Evolutionary conservation across 106 monocot genomes (phyloP).

Genomic region (Allium sativum): DNA sequence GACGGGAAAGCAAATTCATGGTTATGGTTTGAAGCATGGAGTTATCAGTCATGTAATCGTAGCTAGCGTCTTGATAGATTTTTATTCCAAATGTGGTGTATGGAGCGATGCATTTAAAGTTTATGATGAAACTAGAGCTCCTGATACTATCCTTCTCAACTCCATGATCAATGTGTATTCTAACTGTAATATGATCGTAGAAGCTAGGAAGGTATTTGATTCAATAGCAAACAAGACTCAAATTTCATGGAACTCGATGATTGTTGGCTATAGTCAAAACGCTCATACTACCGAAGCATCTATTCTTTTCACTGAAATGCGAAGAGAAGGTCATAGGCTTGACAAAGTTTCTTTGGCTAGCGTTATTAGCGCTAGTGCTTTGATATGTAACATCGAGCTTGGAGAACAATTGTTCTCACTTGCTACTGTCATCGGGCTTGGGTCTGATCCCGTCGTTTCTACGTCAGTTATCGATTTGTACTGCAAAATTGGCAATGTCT

Average conservation of each 20-base stretch:
- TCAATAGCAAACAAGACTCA: slow-evolving; percentile 32
- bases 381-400: slow-evolving; percentile 21
- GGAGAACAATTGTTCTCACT: slow-evolving; percentile 59
- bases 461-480: slow-evolving; percentile 73
- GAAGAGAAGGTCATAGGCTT: slow-evolving; percentile 13
- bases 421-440: slow-evolving; percentile 26
- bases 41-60: slow-evolving; percentile 23
- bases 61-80: slow-evolving; percentile 45
- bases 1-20: slow-evolving; percentile 39
- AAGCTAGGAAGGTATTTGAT: slow-evolving; percentile 43
- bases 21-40: slow-evolving; percentile 30
- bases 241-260: slow-evolving; percentile 89
- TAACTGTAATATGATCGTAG: slow-evolving; percentile 33
- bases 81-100: slow-evolving; percentile 45
- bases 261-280: slow-evolving; percentile 64
- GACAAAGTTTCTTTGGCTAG: slow-evolving; percentile 59
- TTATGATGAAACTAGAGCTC: slow-evolving; percentile 27
- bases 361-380: slow-evolving; percentile 45
- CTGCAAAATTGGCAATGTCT: slow-evolving; percentile 58
- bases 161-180: slow-evolving; percentile 62
- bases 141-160: slow-evolving; percentile 56
- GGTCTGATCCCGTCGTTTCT: slow-evolving; percentile 29
- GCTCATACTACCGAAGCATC: slow-evolving; percentile 34
- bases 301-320: slow-evolving; percentile 57
- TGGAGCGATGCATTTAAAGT: slow-evolving; percentile 36